phyloP scores from a whole-genome alignment of 352 stramenopile genomes.

The Achlya hypogyna region DNA sequence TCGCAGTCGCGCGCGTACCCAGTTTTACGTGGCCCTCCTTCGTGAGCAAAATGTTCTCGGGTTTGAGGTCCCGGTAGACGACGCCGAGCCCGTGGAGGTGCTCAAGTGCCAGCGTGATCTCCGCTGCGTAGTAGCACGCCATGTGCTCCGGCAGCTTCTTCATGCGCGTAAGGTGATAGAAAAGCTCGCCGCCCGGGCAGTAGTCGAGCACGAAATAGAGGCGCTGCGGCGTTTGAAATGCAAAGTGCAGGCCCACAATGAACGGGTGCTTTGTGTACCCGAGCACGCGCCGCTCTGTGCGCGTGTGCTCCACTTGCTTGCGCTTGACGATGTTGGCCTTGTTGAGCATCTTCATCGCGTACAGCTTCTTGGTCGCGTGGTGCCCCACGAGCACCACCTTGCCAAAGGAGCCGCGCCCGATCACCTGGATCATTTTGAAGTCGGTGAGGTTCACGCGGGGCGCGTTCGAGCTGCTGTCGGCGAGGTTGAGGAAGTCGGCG shows the following conservation, averaged over 20 bases:
- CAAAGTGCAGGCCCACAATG: conserved; percentile 82
- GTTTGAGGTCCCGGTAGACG: conserved; percentile 75
- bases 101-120: conserved; percentile 78
- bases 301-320: conserved; percentile 85
- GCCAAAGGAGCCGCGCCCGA: conserved; percentile 87
- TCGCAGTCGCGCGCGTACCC: conserved; percentile 19
- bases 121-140: conserved; percentile 82
- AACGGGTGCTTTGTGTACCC: conserved; percentile 78
- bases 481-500: conserved; percentile 4
- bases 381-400: conserved; percentile 85
- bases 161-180: conserved; percentile 81
- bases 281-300: conserved; percentile 77
- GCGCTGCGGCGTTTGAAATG: conserved; percentile 81
- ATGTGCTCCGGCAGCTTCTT: conserved; percentile 83
- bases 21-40: conserved; percentile 86
- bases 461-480: conserved; percentile 15
- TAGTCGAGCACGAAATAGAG: conserved; percentile 96
- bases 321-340: conserved; percentile 86
- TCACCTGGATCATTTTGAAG: conserved; percentile 82
- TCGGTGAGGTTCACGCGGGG: conserved; percentile 55
- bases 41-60: conserved; percentile 64
- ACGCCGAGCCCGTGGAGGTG: conserved; percentile 76
- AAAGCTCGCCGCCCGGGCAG: conserved; percentile 80
- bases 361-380: conserved; percentile 80
- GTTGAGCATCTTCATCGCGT: conserved; percentile 88